These are phyloP conservation scores for Trichoderma oligosporum DNA, from an alignment of 2,329 filamentous ascomycete genomes.

Conservation along the genomic window DNA sequence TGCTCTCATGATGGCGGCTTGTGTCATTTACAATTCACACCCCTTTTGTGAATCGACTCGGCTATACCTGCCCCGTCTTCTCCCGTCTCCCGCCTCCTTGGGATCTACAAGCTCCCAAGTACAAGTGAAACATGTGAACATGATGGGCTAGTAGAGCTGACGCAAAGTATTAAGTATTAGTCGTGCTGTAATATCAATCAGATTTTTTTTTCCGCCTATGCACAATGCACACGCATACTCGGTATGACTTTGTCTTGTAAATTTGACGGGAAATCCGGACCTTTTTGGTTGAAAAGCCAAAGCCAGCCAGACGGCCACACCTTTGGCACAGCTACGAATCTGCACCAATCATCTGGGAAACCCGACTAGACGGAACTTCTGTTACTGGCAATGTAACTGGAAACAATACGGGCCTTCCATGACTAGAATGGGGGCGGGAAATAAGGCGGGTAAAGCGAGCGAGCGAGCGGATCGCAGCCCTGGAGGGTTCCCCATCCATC, in stretches of 20 bases:
- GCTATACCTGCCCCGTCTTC: background rate
- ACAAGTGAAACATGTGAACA: background rate
- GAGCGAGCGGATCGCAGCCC: slow-evolving; percentile 7
- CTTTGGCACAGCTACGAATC: background rate
- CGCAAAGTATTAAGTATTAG: no score
- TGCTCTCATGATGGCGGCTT: slow-evolving; percentile 10
- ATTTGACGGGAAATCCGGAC: background rate
- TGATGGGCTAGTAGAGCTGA: background rate
- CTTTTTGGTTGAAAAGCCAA: background rate
- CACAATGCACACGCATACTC: background rate
- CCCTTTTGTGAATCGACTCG: background rate
- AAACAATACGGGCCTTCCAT: background rate
- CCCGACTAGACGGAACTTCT: background rate
- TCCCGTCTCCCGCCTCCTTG: background rate
- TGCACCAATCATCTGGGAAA: background rate
- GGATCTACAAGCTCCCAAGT: slow-evolving; percentile 1
- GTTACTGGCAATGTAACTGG: background rate
- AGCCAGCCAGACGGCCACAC: background rate
- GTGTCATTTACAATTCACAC: background rate
- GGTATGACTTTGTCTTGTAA: background rate
- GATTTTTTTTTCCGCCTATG: background rate
- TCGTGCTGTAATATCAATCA: background rate
- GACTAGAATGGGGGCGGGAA: slow-evolving; percentile 4
- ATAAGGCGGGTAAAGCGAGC: background rate
- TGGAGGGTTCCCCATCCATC: background rate